Evolutionary conservation across 73 alveolate species (phyloP), one percentile per base, ranked within the genome.

Genomic region (Vitrella brassicaformis): DNA sequence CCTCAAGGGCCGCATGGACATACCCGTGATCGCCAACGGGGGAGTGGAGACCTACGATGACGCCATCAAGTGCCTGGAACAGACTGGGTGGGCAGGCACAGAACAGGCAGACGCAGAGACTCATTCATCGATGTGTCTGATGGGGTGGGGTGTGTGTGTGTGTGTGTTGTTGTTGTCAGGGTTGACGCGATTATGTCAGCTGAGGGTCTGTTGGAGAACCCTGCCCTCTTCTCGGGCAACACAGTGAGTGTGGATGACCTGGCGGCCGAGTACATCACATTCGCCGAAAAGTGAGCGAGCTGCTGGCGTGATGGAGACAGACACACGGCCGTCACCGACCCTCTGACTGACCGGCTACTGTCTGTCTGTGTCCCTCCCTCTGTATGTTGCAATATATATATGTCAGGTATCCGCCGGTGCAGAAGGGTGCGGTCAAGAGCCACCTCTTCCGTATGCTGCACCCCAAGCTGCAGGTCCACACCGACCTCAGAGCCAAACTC

Each of bases 21-120:
- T 91, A 27, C 97, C 97, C 4, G 91, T 90, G 47, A 88, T 90
- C 26, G 94, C 97, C 32, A 90, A 90, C 86, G 97, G 97, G 31
- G 96, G 96, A 1, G 73, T 90, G 68, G 88, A 80, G 45, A 70
- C 82, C 0, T 88, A 70, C 68, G 88, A 85, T 39, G 96, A 90
- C 74, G 83, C 82, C 31, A 74, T 72, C 74, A 81, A 80, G 72
- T 81, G 90, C 66, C 71, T 86, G 66, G 90, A 90, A 67, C 79
- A 82, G 70, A 90, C 96, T 0, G 91, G 91, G 70, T 88, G n/a
- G n/a, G n/a, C n/a, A n/a, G n/a, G n/a, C n/a, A n/a, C n/a, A n/a
- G n/a, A n/a, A n/a, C n/a, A n/a, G n/a, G n/a, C n/a, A n/a, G n/a
- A n/a, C n/a, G n/a, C n/a, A n/a, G n/a, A n/a, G n/a, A n/a, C n/a